phyloP scores from a whole-genome alignment of 2,329 filamentous ascomycete genomes.

The Colletotrichum plurivorum region DNA sequence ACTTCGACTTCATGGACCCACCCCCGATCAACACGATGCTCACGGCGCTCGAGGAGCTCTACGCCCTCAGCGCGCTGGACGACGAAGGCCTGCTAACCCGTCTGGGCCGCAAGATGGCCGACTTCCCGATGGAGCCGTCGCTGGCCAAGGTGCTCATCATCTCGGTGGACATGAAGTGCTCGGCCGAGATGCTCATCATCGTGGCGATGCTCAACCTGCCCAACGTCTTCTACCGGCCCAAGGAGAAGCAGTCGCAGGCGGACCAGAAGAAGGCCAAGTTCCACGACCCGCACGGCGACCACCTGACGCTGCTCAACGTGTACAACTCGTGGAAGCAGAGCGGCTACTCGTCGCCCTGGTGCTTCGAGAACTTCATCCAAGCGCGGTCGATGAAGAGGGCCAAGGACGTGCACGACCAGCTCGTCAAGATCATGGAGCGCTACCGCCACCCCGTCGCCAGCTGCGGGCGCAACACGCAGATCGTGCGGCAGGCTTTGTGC shows the following conservation, averaged over 20 bases:
- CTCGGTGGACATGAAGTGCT: conserved; percentile 88
- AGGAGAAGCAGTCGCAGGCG: conserved; percentile 96
- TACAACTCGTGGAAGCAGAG: conserved; percentile 97
- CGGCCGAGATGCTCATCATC: conserved; percentile 93
- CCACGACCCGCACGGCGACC: conserved; percentile 94
- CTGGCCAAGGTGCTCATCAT: conserved; percentile 92
- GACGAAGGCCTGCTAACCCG: conserved; percentile 95
- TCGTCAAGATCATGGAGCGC: conserved; percentile 93
- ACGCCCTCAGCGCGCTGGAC: conserved; percentile 90
- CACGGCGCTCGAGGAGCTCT: conserved; percentile 94
- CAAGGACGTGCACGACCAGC: conserved; percentile 92
- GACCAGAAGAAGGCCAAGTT: conserved; percentile 99
- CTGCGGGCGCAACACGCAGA: conserved; percentile 89
- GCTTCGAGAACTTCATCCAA: conserved; percentile 98
- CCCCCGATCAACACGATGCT: conserved; percentile 98
- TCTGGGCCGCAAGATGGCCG: conserved; percentile 95
- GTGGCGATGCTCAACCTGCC: conserved; percentile 93
- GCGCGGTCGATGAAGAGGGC: conserved; percentile 89
- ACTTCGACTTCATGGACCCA: conserved; percentile 99
- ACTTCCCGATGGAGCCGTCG: conserved; percentile 97
- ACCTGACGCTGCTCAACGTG: conserved; percentile 94
- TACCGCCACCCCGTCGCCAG: conserved; percentile 87
- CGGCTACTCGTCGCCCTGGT: conserved; percentile 89
- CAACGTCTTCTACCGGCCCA: conserved; percentile 93
- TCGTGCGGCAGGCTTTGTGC: conserved; percentile 90